These are phyloP conservation scores for Raffaelea arxii DNA, from an alignment of 2,329 filamentous ascomycete genomes.

Conservation along the genomic window DNA sequence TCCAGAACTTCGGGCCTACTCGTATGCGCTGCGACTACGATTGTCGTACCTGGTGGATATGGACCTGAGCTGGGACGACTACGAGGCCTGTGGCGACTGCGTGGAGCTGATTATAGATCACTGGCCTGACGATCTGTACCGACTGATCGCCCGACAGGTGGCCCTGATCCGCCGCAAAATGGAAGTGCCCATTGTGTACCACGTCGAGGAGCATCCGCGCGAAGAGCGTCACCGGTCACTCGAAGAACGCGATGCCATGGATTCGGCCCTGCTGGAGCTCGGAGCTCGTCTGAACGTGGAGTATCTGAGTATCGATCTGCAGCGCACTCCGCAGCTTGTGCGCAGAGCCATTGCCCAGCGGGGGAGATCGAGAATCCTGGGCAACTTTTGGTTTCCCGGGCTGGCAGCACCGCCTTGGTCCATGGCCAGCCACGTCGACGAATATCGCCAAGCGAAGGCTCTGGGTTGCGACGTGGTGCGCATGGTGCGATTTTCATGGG, in stretches of 20 bases:
- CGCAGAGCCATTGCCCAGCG: conserved; percentile 38
- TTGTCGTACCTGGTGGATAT: conserved; percentile 46
- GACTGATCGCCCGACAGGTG: conserved; percentile 43
- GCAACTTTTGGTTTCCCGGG: conserved; percentile 39
- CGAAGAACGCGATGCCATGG: conserved; percentile 31
- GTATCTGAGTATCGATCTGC: conserved; percentile 54
- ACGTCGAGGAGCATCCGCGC: conserved; percentile 41
- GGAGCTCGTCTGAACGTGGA: conserved; percentile 58
- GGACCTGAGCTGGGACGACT: conserved; percentile 38
- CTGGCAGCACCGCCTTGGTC: conserved; percentile 44
- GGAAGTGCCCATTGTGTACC: conserved; percentile 46
- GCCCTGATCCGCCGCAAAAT: conserved; percentile 47
- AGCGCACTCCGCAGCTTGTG: conserved; percentile 39
- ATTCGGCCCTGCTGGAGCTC: conserved; percentile 50
- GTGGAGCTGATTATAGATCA: conserved; percentile 51
- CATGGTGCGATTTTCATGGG: conserved; percentile 47
- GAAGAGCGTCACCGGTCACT: conserved; percentile 27
- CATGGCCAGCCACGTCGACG: conserved; percentile 37
- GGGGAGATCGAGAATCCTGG: conserved; percentile 52
- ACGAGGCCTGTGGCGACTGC: conserved; percentile 50
- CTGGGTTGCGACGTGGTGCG: conserved; percentile 54
- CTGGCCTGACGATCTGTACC: conserved; percentile 40
- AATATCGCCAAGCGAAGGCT: conserved; percentile 42
- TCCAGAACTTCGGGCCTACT: conserved; percentile 47
- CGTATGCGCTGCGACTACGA: conserved; percentile 53